Evolutionary conservation across 2,329 filamentous ascomycete genomes (phyloP), one percentile per base, ranked within the genome.

Genomic region (Pseudogymnoascus sp.): DNA sequence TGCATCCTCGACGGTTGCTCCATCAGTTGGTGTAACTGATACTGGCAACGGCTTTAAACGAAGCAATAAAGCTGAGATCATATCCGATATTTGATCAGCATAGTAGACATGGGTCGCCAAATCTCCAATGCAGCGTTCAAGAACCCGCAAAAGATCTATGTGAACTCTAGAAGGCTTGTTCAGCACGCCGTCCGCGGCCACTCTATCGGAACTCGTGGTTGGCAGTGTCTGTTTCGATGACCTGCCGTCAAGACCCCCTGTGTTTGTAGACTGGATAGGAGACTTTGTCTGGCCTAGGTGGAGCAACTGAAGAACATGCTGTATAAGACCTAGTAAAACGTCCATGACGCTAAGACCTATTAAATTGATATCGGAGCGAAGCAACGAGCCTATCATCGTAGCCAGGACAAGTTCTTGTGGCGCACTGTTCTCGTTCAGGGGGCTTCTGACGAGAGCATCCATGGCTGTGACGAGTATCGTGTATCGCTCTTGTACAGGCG

Each of bases 301-400:
- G 12, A 96, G 81, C 7, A 96, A 79, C 70, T 86, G 83, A 68
- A 91, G 85, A 73, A 93, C 89, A 72, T 96, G 91, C 67, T 91
- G 88, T 67, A 97, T 85, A 12, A 99, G 80, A 1, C 91, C 89
- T 12, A 96, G 80, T 29, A 97, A 79, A 16, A 97, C 87, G 73
- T 99, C 95, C 87, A 97, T 97, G 62, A 97, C 89, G 73, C 93
- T 97, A 54, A 99, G 80, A 1, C 95, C 95, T 66, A 99, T 97
- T 72, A 97, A 82, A 75, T 97, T 97, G 72, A 96, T 87, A 45
- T 93, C 87, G 0, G 93, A 97, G 61, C 89, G 87, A 57, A 99
- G 79, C 8, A 97, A 81, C 66, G 89, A 90, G 66, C 90, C 86
- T 65, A 97, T 86, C 76, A 97, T 86, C 47, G 86, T 87, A 0